A percentile compares a stretch with the other conserved stretches of the same genome.
These are phyloP conservation scores for Helminthosporium solani DNA, from an alignment of 2,329 filamentous ascomycete species.

Conservation along the genomic window DNA sequence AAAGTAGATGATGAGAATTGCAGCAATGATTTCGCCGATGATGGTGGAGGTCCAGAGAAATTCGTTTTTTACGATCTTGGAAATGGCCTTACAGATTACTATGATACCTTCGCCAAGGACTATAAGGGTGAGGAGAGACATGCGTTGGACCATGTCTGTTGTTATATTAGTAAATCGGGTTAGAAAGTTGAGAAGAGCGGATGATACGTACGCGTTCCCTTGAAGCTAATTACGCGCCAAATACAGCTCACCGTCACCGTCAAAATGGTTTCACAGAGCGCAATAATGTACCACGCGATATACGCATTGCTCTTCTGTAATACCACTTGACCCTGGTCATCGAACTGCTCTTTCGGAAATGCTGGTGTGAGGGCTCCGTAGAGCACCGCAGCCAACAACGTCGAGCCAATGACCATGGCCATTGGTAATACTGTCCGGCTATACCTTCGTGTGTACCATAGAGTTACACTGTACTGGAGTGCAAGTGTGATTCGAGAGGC, in stretches of 20 bases:
- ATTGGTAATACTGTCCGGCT: conserved; percentile 35
- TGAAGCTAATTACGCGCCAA: conserved; percentile 40
- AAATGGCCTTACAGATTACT: conserved; percentile 37
- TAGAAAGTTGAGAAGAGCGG: background rate
- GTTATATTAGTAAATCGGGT: background rate
- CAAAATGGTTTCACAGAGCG: conserved; percentile 30
- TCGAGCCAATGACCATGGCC: conserved; percentile 33
- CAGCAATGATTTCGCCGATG: conserved; percentile 36
- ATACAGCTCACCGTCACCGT: conserved; percentile 33
- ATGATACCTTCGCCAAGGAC: conserved; percentile 44
- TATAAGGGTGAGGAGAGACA: conserved; percentile 43
- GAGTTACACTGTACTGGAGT: conserved; percentile 42
- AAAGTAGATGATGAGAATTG: conserved; percentile 38
- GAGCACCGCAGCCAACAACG: conserved; percentile 35
- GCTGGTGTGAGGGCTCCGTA: conserved; percentile 36
- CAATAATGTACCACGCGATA: conserved; percentile 56
- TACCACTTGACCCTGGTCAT: conserved; percentile 2
- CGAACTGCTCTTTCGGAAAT: conserved; percentile 21
- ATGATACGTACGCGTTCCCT: conserved; percentile 29
- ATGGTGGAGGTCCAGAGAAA: conserved; percentile 26
- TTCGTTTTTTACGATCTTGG: conserved; percentile 37
- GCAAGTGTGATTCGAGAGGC: conserved; percentile 38
- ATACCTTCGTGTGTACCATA: conserved; percentile 36
- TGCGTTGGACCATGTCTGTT: conserved; percentile 35
- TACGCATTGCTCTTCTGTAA: conserved; percentile 39